phyloP scores from a whole-genome alignment of 2,329 filamentous ascomycete genomes.

The Verruconis gallopava region DNA sequence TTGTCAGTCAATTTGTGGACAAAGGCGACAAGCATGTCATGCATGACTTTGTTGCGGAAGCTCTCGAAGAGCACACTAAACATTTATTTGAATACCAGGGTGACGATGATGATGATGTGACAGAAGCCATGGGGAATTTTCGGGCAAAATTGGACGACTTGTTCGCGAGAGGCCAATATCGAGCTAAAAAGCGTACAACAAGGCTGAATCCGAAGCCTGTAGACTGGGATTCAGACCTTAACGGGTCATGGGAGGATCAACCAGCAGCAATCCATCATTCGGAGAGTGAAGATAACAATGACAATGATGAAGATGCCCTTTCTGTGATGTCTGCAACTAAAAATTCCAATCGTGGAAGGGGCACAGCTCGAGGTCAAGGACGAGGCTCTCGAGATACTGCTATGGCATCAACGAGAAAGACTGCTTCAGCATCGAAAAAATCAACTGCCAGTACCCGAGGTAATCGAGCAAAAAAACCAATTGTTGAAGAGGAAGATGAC shows the following conservation, averaged over 20 bases:
- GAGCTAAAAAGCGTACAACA: constrained; percentile 16
- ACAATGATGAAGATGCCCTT: constrained; percentile 29
- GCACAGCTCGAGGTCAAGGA: constrained; percentile 26
- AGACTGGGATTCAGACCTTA: constrained; percentile 78
- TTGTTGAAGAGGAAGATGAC: constrained; percentile 30
- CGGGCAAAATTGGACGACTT: constrained; percentile 56
- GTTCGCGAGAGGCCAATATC: constrained; percentile 53
- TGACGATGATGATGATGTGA: constrained; percentile 55
- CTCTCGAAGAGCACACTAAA: constrained; percentile 26
- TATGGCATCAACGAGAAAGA: constrained; percentile 20
- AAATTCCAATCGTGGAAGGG: constrained; percentile 33
- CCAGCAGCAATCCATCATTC: constrained; percentile 43
- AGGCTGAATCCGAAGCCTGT: constrained; percentile 64
- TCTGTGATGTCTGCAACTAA: constrained; percentile 11
- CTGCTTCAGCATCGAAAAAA: constrained; percentile 21
- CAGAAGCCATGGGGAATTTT: constrained; percentile 60
- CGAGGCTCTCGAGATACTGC: constrained; percentile 14
- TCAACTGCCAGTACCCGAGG: constrained; percentile 20
- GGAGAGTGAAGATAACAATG: constrained; percentile 30
- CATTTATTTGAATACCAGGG: constrained; percentile 36
- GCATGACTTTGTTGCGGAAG: constrained; percentile 36
- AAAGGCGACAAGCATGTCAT: constrained; percentile 93
- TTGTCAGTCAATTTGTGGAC: constrained; percentile 81
- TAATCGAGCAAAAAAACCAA: constrained; percentile 29
- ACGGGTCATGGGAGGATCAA: constrained; percentile 75